phyloP scores from a whole-genome alignment of 331 rosid species.

The Quercus tomentella region DNA sequence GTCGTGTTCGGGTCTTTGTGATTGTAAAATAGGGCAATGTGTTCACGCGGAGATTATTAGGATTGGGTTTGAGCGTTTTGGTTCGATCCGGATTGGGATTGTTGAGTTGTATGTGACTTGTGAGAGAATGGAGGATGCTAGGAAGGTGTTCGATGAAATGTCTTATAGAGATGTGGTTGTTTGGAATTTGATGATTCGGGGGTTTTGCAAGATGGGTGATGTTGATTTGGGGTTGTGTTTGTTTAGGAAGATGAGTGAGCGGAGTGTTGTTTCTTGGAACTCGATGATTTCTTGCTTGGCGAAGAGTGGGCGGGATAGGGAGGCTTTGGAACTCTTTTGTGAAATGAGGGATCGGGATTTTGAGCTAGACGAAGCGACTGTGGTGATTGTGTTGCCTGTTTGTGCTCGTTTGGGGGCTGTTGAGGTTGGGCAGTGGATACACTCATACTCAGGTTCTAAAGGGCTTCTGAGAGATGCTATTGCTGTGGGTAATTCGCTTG shows the following conservation, averaged over 20 bases:
- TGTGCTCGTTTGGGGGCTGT: conserved; percentile 57
- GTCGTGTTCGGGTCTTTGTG: conserved; percentile 44
- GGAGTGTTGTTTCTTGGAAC: conserved; percentile 56
- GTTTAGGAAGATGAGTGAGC: conserved; percentile 43
- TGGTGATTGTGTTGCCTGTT: conserved; percentile 46
- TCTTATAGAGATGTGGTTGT: conserved; percentile 37
- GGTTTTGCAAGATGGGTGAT: conserved; percentile 44
- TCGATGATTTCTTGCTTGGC: conserved; percentile 48
- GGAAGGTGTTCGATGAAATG: conserved; percentile 65
- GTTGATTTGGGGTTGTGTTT: conserved; percentile 35
- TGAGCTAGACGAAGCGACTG: conserved; percentile 54
- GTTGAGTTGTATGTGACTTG: conserved; percentile 43
- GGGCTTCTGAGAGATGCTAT: conserved; percentile 23
- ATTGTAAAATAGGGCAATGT: conserved; percentile 36
- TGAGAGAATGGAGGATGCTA: conserved; percentile 47
- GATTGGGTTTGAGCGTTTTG: conserved; percentile 37
- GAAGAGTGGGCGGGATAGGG: conserved; percentile 19
- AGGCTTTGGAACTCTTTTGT: conserved; percentile 43
- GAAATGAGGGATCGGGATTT: conserved; percentile 40
- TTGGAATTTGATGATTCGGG: conserved; percentile 51
- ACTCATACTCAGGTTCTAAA: conserved; percentile 23
- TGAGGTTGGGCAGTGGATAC: conserved; percentile 50
- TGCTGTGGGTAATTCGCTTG: conserved; percentile 47
- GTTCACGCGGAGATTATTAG: conserved; percentile 38
- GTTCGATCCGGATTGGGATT: conserved; percentile 50